Evolutionary conservation across 2,329 filamentous ascomycete species (phyloP), one percentile per base, ranked within the genome.

Genomic region (Ramichloridium luteum): DNA sequence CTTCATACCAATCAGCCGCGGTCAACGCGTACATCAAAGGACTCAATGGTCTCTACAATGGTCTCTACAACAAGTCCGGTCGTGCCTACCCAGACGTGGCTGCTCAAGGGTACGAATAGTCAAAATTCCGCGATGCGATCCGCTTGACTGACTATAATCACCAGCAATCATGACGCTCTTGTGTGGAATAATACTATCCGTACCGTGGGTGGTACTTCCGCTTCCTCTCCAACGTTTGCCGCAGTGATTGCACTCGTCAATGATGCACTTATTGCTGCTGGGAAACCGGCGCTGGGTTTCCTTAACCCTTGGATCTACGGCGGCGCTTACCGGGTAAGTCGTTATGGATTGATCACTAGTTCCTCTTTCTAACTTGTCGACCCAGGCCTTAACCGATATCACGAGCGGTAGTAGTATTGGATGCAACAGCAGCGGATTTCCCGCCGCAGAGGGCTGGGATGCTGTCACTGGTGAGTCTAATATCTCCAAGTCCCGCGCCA

Each of bases 171-270:
- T 31, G 41, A 49, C 16, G 46, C 40, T 3, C 55, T 58, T 28
- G 51, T 62, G 18, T 58, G 57, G 50, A 56, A 61, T 34, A 52
- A 54, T 5, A 55, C 45, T 1, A 51, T 60, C 23, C 25, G 54
- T 5, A 57, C 48, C 3, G 48, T 50, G 5, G 64, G 62, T n/a
- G 70, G 70, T 22, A 52, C 50, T 2, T 67, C 62, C 9, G 68
- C 72, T n/a, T 66, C 73, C 0, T 55, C 68, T 1, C 77, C 77
- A 0, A 58, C 71, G 0, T 69, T 73, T 22, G 67, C 70, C 1
- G 68, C 62, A 5, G 60, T 80, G 30, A 59, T 80, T 28, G 59
- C 68, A 1, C 61, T 80, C 4, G 57, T 80, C 37, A 80, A 80
- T 44, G 74, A 79, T 43, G 72, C 68, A 2, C 58, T 72, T 17